Percentiles rank a stretch among this genome's conserved stretches.
These are phyloP conservation scores for Paratinospora sagittata DNA, from an alignment of 164 flowering plant genomes.

Conservation along the genomic window DNA sequence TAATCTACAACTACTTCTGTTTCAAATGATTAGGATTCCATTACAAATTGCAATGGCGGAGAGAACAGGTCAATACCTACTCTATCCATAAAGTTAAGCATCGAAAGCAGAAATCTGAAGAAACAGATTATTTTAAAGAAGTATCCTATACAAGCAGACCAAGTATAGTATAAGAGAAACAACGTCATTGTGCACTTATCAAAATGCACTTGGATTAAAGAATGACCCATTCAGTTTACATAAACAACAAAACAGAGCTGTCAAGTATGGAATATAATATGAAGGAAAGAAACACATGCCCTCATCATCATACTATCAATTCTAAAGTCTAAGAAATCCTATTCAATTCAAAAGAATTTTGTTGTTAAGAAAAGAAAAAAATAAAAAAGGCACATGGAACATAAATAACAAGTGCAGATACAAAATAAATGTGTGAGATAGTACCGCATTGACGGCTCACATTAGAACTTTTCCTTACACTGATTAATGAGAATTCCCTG, in stretches of 20 bases:
- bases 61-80: background rate
- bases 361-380: background rate
- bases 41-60: background rate
- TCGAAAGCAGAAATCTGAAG: background rate
- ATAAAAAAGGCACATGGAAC: background rate
- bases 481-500: too few relatives aligned
- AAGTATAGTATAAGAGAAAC: background rate
- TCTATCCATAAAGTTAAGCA: background rate
- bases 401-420: background rate
- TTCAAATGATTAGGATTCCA: background rate
- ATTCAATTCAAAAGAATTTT: background rate
- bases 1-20: background rate
- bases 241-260: background rate
- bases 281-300: background rate
- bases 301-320: background rate
- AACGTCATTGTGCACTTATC: background rate
- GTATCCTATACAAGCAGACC: background rate
- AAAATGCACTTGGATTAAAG: background rate
- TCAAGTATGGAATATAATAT: background rate
- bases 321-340: background rate
- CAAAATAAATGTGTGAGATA: too few relatives aligned
- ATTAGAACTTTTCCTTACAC: too few relatives aligned
- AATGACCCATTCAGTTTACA: background rate
- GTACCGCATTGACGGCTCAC: too few relatives aligned
- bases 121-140: background rate